Evolutionary conservation across 2,329 filamentous ascomycete genomes (phyloP), one percentile per base, ranked within the genome.

Genomic region (Diaporthe vaccinii): DNA sequence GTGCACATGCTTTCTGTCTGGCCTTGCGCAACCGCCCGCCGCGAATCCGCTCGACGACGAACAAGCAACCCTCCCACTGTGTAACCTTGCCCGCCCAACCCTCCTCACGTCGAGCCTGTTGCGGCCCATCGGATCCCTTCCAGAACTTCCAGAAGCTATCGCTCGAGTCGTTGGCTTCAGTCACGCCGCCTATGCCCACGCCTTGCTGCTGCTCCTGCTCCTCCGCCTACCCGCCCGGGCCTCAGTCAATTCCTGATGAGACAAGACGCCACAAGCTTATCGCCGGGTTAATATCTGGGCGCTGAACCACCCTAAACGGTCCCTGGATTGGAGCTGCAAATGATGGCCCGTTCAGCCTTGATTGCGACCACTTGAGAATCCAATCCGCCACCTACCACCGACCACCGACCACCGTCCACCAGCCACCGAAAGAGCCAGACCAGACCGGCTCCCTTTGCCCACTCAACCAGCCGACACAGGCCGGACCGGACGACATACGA

Each of bases 201-300:
- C 44, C 62, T 20, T 67, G 62, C 31, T 36, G 6, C 41, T 67
- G 22, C 10, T 53, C 7, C 55, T 58, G 20, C 57, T 39, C 20
- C 28, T 68, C 46, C 49, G 65, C 65, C 46, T 41, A 55, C 65
- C 65, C 65, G 65, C 49, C 65, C 14, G 34, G 14, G 46, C 22
- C 46, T 41, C 65, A 41, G 20, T 39, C 65, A 55, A 55, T 69
- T 69, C 65, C 65, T 39, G 65, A 69, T 69, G 65, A 69, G 65
- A 69, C 65, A 69, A 41, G 65, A 69, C 65, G 65, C 65, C 65
- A 69, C 65, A 69, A 69, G 65, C 65, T 69, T 69, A 69, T 69
- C 65, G 49, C 65, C 65, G 49, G 65, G 65, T 69, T 69, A 69
- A 69, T 22, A 69, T 55, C 49, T 69, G 65, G 65, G 65, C 34